These are phyloP conservation scores for Clitoria ternatea DNA, from an alignment of 306 rosid species.

Conservation along the genomic window DNA sequence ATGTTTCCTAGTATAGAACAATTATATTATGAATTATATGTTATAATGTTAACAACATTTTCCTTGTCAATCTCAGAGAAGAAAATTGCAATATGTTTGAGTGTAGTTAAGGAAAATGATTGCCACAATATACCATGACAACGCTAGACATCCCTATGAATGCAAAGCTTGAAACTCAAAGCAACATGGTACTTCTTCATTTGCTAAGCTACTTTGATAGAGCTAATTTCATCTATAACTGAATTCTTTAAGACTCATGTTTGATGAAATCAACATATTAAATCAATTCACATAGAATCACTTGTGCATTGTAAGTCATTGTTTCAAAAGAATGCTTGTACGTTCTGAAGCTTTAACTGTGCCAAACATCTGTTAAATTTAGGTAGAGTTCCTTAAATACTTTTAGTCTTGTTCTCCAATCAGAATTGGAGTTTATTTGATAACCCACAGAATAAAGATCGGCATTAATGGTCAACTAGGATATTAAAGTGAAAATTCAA, in stretches of 20 bases:
- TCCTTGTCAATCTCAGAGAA: background rate
- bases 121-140: background rate
- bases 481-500: too few species aligned
- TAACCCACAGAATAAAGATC: too few species aligned
- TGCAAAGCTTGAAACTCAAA: background rate
- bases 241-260: conserved; percentile 6
- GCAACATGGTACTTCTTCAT: too few species aligned
- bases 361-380: too few species aligned
- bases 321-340: background rate
- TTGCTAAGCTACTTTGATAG: too few species aligned
- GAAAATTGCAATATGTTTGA: background rate
- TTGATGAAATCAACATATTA: background rate
- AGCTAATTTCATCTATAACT: background rate
- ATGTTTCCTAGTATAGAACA: background rate
- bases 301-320: background rate
- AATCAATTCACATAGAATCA: background rate
- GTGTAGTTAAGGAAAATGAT: background rate
- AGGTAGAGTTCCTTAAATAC: too few species aligned
- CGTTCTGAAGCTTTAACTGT: background rate
- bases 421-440: too few species aligned
- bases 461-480: too few species aligned
- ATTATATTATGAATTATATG: background rate
- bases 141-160: background rate
- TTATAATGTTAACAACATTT: background rate
- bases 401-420: too few species aligned